phyloP scores from a whole-genome alignment of 1,284 basidiomycete genomes.

The Gomphus bonarii region DNA sequence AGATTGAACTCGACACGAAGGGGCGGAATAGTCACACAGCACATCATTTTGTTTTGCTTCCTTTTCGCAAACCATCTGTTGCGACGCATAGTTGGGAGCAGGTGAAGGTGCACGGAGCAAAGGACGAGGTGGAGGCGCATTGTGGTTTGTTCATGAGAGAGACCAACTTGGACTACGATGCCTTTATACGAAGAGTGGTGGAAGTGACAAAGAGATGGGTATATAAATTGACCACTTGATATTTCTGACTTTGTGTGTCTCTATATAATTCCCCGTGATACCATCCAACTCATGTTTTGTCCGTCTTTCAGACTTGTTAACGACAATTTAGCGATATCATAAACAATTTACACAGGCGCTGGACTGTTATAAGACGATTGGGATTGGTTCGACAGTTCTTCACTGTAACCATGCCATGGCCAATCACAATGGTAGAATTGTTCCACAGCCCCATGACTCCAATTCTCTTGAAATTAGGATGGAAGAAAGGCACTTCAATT shows the following conservation, averaged over 20 bases:
- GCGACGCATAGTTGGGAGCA: conserved; percentile 32
- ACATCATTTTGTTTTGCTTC: conserved; percentile 42
- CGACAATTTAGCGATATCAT: no score
- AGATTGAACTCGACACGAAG: conserved; percentile 17
- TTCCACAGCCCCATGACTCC: no score
- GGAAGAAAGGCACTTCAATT: no score
- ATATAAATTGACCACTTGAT: background rate
- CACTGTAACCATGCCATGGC: no score
- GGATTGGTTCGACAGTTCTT: no score
- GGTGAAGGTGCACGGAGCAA: conserved; percentile 35
- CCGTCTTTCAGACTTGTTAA: no score
- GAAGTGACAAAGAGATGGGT: conserved; percentile 30
- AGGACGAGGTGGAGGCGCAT: conserved; percentile 46
- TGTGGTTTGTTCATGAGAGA: conserved; percentile 40
- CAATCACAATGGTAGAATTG: no score
- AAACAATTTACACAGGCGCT: no score
- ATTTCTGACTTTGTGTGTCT: background rate
- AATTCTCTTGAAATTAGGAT: no score
- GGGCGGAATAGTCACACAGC: conserved; percentile 1
- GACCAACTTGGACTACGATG: conserved; percentile 40
- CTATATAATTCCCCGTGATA: no score
- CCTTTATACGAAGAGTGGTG: conserved; percentile 35
- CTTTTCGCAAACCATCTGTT: conserved; percentile 14
- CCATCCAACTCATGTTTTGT: no score
- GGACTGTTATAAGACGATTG: no score